Conservation (phyloP, 1,284 basidiomycete genomes). For the Ganoderma lingzhi region DNA sequence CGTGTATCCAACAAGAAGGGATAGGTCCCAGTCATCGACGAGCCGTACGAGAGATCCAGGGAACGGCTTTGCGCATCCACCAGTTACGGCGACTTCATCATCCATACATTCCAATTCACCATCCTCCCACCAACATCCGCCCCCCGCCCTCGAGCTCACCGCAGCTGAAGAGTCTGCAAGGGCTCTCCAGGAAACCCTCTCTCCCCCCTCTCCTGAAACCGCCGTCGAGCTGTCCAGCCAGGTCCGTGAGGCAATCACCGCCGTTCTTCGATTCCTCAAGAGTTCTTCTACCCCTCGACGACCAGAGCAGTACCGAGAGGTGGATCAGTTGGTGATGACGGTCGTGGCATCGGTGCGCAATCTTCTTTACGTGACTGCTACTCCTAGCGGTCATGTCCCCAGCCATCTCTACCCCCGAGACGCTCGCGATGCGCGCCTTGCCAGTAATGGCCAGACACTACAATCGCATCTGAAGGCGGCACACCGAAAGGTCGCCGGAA, state of each 20-base stretch:
- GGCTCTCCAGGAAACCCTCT: slow-evolving; percentile 67
- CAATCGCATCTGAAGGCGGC: slow-evolving; percentile 67
- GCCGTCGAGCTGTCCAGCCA: slow-evolving; percentile 65
- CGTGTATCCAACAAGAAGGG: slow-evolving; percentile 63
- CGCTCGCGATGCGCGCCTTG: slow-evolving; percentile 51
- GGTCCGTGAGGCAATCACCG: slow-evolving; percentile 66
- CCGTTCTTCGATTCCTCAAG: slow-evolving; percentile 70
- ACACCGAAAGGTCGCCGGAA: slow-evolving; percentile 81
- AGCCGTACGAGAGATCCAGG: slow-evolving; percentile 21
- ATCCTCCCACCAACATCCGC: slow-evolving; percentile 2
- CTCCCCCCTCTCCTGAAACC: slow-evolving; percentile 63
- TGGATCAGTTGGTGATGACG: slow-evolving; percentile 68
- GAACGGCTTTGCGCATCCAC: slow-evolving; percentile 27
- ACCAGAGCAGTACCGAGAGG: slow-evolving; percentile 61
- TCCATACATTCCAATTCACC: slow-evolving; percentile 19
- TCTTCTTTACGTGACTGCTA: slow-evolving; percentile 75
- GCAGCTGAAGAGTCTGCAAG: slow-evolving; percentile 74
- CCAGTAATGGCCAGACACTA: slow-evolving; percentile 59
- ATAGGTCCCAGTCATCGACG: slow-evolving; percentile 37
- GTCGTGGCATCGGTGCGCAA: slow-evolving; percentile 80
- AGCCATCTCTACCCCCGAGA: slow-evolving; percentile 61
- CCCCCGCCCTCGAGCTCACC: slow-evolving; percentile 55
- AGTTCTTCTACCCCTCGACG: slow-evolving; percentile 46
- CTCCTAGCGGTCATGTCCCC: slow-evolving; percentile 69
- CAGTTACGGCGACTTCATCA: slow-evolving; percentile 10